Percentiles rank a stretch among this genome's conserved stretches.
Evolutionary conservation across 2,329 filamentous ascomycete species (phyloP).

Genomic region (Tympanopsis confertula): DNA sequence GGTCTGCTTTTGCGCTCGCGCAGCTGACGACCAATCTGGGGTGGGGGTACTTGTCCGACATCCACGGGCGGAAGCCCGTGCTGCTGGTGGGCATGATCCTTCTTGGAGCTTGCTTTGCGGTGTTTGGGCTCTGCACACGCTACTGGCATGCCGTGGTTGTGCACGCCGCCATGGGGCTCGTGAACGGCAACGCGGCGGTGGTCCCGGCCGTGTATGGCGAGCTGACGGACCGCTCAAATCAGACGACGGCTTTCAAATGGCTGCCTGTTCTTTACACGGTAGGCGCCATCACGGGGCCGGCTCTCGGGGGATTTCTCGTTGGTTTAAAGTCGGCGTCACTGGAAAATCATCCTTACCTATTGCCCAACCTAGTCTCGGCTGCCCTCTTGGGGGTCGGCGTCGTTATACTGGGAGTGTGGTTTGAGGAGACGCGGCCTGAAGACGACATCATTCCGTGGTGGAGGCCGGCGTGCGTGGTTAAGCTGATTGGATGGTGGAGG

Average conservation of each 20-base stretch:
- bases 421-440: slow-evolving; percentile 76
- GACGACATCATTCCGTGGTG: not conserved
- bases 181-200: slow-evolving; percentile 64
- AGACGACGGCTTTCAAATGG: slow-evolving; percentile 61
- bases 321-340: slow-evolving; percentile 29
- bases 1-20: slow-evolving; percentile 59
- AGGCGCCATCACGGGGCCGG: slow-evolving; percentile 62
- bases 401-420: slow-evolving; percentile 64
- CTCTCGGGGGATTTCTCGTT: too few relatives aligned
- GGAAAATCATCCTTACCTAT: slow-evolving; percentile 67
- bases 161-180: slow-evolving; percentile 60
- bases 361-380: slow-evolving; percentile 72
- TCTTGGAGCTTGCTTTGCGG: slow-evolving; percentile 54
- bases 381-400: slow-evolving; percentile 62
- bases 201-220: slow-evolving; percentile 64
- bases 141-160: slow-evolving; percentile 61
- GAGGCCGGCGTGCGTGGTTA: not conserved
- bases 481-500: not conserved
- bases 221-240: slow-evolving; percentile 64
- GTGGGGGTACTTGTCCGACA: slow-evolving; percentile 63
- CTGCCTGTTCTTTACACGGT: slow-evolving; percentile 63
- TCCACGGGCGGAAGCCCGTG: slow-evolving; percentile 60
- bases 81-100: slow-evolving; percentile 55
- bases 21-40: slow-evolving; percentile 65
- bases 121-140: slow-evolving; percentile 58